Evolutionary conservation across 805 yeast species (phyloP).

Genomic region (Metschnikowia rubicola): DNA sequence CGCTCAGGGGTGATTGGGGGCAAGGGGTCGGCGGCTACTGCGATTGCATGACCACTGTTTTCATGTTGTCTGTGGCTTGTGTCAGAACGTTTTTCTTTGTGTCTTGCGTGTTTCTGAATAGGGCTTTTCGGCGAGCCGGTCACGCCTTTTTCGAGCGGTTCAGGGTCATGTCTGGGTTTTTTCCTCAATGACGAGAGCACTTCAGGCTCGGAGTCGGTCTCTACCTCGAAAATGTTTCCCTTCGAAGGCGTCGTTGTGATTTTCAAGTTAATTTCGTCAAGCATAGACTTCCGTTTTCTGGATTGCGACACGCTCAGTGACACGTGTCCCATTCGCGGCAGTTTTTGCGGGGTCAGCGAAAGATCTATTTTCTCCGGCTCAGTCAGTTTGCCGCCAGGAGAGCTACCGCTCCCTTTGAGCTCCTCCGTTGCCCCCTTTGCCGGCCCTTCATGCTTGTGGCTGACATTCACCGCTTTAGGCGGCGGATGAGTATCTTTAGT

Average conservation of each 20-base stretch:
- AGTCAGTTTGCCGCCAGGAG: not conserved
- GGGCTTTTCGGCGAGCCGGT: not conserved
- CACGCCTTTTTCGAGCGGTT: not conserved
- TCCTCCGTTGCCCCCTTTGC: too few species aligned
- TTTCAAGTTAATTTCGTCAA: conserved; percentile 9
- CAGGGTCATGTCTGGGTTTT: conserved; percentile 4
- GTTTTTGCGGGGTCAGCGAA: not conserved
- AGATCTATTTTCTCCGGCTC: not conserved
- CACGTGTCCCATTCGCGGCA: not conserved
- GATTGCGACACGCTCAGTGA: not conserved
- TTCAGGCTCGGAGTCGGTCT: conserved; percentile 16
- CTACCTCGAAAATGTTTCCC: conserved; percentile 18
- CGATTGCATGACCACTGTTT: not conserved
- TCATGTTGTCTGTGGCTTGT: not conserved
- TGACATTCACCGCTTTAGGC: too few species aligned
- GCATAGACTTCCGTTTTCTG: conserved; percentile 15
- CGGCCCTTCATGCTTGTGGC: too few species aligned
- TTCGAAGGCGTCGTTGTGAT: conserved; percentile 11
- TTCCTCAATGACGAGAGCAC: conserved; percentile 13
- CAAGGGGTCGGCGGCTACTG: not conserved
- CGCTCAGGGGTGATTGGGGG: not conserved
- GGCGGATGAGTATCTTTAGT: too few species aligned
- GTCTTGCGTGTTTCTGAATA: not conserved
- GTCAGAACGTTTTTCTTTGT: too few species aligned
- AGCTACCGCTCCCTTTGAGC: too few species aligned